Base-by-base conservation (phyloP, 352 stramenopile species). In the Phytophthora constricta region DNA sequence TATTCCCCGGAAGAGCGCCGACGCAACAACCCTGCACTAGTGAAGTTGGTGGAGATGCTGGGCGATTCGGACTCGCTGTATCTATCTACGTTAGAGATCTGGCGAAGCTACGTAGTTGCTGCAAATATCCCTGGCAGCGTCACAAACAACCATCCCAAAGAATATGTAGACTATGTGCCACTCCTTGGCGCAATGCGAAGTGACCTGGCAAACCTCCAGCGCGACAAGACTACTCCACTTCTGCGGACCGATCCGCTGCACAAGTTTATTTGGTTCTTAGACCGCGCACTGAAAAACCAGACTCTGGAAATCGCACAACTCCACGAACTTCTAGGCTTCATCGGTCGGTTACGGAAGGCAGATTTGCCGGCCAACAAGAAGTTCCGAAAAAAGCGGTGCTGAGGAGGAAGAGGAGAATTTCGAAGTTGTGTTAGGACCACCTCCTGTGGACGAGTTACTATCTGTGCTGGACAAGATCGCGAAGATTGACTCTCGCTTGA, bases 231-330 rank as follows among this genome's bases (percentile, higher is more conserved):
- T 22, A 93, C 86, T 1, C 28, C 72, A 33, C 64, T 93, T 43
- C 61, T 93, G 46, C 85, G 86, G 33, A 85, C 79, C 0, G 88
- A 96, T 33, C 88, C 88, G 5, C 54, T 96, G 11, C 88, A 96
- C 70, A 96, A 96, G 58, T 96, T 96, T 46, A 92, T 95, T 28
- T 96, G 88, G 88, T 93, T 95, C 69, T 64, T 95, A 26, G 88
- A 96, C 59, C 78, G 84, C 19, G 86, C 85, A 23, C 47, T 95
- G 23, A 94, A 95, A 72, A 89, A 88, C 45, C 80, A 90, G 39
- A 84, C 82, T 1, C 66, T 93, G 37, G 82, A 94, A 33, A 75
- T 84, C 26, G 46, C 73, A 8, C 84, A 95, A 52, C 76, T 94
- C 20, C 76, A 89, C 19, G 88, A 95, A 22, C 51, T 96, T 20